A percentile compares a stretch with the other conserved stretches of the same genome.
These are phyloP conservation scores for Diutina ranongensis DNA, from an alignment of 1,139 yeast genomes.

Conservation along the genomic window DNA sequence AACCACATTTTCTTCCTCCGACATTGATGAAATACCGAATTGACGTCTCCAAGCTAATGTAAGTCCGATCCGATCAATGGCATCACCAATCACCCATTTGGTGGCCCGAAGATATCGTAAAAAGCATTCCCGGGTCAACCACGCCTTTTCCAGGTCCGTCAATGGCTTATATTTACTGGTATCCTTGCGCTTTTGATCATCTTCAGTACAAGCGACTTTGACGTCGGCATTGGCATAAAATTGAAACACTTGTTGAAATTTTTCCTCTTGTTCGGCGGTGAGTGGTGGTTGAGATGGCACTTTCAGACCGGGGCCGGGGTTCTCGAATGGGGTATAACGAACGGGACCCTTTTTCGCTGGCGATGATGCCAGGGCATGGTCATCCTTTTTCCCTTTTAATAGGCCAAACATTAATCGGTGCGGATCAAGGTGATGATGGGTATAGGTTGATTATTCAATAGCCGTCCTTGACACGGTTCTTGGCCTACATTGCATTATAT, in stretches of 20 bases:
- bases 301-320: not conserved
- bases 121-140: slow-evolving; percentile 87
- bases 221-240: slow-evolving; percentile 43
- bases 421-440: not conserved
- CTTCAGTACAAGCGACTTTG: slow-evolving; percentile 29
- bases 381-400: not conserved
- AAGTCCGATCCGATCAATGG: slow-evolving; percentile 61
- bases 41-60: slow-evolving; percentile 88
- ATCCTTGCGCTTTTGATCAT: slow-evolving; percentile 15
- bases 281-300: not conserved
- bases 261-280: slow-evolving; percentile 38
- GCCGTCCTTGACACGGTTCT: not conserved
- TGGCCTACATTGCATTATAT: too few relatives aligned
- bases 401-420: not conserved
- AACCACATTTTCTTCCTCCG: slow-evolving; percentile 22
- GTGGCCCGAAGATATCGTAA: slow-evolving; percentile 83
- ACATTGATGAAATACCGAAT: slow-evolving; percentile 51
- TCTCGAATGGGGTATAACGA: not conserved
- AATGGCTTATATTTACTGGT: slow-evolving; percentile 16
- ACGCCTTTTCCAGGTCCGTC: slow-evolving; percentile 59
- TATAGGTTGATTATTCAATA: not conserved
- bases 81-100: slow-evolving; percentile 68
- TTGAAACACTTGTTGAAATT: slow-evolving; percentile 45
- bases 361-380: not conserved
- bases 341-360: not conserved